Evolutionary conservation across 768 basidiomycete genomes (phyloP), one percentile per base, ranked within the genome.

Genomic region (Cytidiella melzeri): DNA sequence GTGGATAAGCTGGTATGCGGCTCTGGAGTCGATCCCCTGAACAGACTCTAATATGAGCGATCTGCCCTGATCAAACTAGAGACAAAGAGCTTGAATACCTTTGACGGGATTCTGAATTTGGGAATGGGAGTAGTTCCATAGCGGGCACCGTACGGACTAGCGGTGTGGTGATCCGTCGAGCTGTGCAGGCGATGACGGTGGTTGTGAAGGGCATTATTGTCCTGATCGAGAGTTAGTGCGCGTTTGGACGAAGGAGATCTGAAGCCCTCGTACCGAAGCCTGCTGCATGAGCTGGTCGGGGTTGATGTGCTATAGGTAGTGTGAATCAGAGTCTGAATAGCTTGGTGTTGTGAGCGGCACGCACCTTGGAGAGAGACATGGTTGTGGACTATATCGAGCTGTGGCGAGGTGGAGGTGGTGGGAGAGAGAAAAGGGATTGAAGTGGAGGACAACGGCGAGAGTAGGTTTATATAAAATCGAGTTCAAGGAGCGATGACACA

Each of bases 91-190:
- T 3, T 15, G 26, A 52, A 10, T 50, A 75, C 80, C 65, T 76
- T 81, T 34, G 71, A 68, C 0, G 85, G 76, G 7, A 90, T 60
- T 48, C 70, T 71, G 64, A 75, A 89, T 62, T 87, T 90, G 13
- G 87, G 86, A 45, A 89, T 67, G 18, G 83, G 73, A n/a, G 59
- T 62, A n/a, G 83, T 82, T 13, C 75, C 76, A 61, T 87, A 87
- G 39, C 82, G 78, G 18, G 74, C 77, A 20, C 77, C 80, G 52
- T 84, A 86, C 0, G 77, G 63, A 49, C 77, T 75, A 0, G 59
- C 49, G 9, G 73, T 39, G 1, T 64, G 51, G 30, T 70, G 57
- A 2, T 68, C 47, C 2, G 62, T 61, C 12, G 64, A 59, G 38
- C 68, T 71, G n/a, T 74, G 58, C 36, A 57, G 55, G 73, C 42